Percentiles rank a stretch among this genome's conserved stretches.
These are phyloP conservation scores for Fraxinus anomala DNA, from an alignment of 257 asterid genomes.

Conservation along the genomic window DNA sequence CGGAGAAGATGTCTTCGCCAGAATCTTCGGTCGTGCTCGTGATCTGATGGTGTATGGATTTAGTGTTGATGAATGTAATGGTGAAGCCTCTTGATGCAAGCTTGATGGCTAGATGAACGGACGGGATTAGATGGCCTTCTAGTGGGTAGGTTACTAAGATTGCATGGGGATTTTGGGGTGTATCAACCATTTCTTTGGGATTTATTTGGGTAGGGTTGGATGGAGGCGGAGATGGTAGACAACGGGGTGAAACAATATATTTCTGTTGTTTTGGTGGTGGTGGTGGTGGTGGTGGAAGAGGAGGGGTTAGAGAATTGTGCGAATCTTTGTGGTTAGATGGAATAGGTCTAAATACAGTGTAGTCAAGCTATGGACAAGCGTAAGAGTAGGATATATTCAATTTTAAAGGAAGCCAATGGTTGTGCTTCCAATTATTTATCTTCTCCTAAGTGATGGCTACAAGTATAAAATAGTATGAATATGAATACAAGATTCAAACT, in stretches of 20 bases:
- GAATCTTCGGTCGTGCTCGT: constrained; percentile 18
- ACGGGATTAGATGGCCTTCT: constrained; percentile 55
- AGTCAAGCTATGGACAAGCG: not conserved
- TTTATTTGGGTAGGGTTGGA: not conserved
- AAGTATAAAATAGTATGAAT: too few species aligned
- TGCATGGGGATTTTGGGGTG: constrained; percentile 46
- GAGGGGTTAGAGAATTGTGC: not conserved
- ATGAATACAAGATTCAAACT: too few species aligned
- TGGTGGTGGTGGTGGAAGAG: not conserved
- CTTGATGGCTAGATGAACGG: constrained; percentile 47
- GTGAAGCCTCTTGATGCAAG: constrained; percentile 53
- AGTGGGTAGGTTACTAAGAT: constrained; percentile 48
- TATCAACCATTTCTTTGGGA: constrained; percentile 28
- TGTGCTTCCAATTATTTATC: too few species aligned
- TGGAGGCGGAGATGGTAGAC: not conserved
- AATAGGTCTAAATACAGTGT: not conserved
- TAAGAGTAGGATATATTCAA: not conserved
- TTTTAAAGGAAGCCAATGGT: too few species aligned
- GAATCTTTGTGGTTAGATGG: not conserved
- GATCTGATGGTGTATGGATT: constrained; percentile 40
- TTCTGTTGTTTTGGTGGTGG: not conserved
- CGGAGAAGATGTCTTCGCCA: constrained; percentile 32
- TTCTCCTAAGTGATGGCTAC: too few species aligned
- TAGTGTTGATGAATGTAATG: constrained; percentile 50
- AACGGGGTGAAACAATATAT: not conserved